Evolutionary conservation across 2,329 filamentous ascomycete genomes (phyloP).

Genomic region (Ascochyta viciae-villosae): DNA sequence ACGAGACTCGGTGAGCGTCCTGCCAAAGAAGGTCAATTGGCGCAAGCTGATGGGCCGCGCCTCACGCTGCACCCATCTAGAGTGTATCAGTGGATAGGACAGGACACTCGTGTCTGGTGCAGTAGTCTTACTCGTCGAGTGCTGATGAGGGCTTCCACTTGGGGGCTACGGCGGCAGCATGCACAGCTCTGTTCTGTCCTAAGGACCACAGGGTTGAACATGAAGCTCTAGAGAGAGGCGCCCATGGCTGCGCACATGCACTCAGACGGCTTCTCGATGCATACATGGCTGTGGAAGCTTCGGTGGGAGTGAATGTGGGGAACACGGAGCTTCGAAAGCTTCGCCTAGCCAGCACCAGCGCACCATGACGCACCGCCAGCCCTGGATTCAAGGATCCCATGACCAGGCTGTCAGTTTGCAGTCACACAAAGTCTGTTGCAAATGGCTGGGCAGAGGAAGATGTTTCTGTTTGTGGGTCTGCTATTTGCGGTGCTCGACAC

Average conservation of each 20-base stretch:
- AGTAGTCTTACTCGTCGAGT: conserved; percentile 62
- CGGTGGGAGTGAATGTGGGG: conserved; percentile 22
- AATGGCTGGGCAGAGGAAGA: background rate
- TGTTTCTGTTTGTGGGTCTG: background rate
- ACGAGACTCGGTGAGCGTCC: conserved; percentile 87
- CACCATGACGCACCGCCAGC: conserved; percentile 13
- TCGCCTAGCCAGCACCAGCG: conserved; percentile 7
- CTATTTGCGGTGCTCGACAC: background rate
- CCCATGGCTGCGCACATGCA: conserved; percentile 11
- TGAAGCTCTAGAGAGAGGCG: conserved; percentile 18
- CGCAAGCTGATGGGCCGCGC: conserved; percentile 94
- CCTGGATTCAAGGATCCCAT: conserved; percentile 3
- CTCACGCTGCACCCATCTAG: conserved; percentile 89
- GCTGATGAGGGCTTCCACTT: conserved; percentile 66
- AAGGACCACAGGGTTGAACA: background rate
- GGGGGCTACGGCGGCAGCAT: conserved; percentile 52
- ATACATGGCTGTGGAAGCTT: conserved; percentile 31
- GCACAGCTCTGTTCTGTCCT: conserved; percentile 19
- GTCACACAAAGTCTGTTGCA: background rate
- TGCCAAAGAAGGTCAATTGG: conserved; percentile 96
- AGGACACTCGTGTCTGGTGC: background rate
- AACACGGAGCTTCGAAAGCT: conserved; percentile 18
- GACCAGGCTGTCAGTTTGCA: background rate
- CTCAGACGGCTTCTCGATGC: conserved; percentile 13
- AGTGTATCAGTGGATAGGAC: conserved; percentile 14